These are phyloP conservation scores for Endotrypanum monterogeii DNA, from an alignment of 208 protist species.

Conservation along the genomic window DNA sequence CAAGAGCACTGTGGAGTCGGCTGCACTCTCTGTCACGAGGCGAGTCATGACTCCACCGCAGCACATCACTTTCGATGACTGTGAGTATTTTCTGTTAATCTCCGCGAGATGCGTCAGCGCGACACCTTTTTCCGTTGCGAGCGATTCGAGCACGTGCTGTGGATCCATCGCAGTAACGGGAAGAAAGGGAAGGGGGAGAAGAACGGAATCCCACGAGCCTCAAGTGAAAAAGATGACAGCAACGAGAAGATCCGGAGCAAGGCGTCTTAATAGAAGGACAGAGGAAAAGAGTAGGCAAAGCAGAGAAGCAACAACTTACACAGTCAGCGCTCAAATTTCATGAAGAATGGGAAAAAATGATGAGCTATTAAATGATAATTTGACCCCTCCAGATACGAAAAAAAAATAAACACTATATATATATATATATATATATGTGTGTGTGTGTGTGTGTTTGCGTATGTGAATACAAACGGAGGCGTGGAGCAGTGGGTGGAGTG, in stretches of 20 bases:
- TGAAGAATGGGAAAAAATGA: not conserved
- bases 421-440: too few relatives aligned
- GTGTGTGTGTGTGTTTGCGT: too few relatives aligned
- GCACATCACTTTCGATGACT: constrained; percentile 70
- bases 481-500: too few relatives aligned
- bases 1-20: constrained; percentile 79
- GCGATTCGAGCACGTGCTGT: constrained; percentile 53
- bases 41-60: constrained; percentile 76
- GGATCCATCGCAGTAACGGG: constrained; percentile 54
- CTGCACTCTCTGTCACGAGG: constrained; percentile 73
- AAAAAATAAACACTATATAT: not conserved
- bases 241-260: not conserved
- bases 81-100: constrained; percentile 27
- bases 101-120: constrained; percentile 53
- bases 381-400: too few relatives aligned
- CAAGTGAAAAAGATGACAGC: not conserved
- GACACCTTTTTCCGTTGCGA: constrained; percentile 44
- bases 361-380: not conserved
- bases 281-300: not conserved
- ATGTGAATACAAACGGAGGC: too few relatives aligned
- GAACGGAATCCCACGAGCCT: not conserved
- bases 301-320: not conserved
- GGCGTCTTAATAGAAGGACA: not conserved
- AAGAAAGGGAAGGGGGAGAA: too few relatives aligned
- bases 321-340: not conserved